Base-by-base conservation (phyloP, 31 red algal genomes). In the Endocladia muricata region DNA sequence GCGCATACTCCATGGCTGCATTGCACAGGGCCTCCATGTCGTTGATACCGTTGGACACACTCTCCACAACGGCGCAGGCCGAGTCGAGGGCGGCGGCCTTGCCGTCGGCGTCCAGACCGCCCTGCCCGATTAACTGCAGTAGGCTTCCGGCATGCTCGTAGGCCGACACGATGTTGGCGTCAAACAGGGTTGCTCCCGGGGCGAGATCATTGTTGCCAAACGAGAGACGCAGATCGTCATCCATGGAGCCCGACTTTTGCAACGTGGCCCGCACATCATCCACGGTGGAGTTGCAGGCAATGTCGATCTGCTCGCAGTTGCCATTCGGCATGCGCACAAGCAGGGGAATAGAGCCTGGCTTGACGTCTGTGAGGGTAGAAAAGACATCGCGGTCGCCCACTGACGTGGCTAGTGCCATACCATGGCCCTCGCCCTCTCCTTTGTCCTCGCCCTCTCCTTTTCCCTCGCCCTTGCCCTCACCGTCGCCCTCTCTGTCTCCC, bases 11-110 rank as follows among this genome's bases (percentile, higher is more conserved):
- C 3, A 39, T 55, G 9, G 86, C 86, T 11, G 71, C 77, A 9
- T 30, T 72, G 62, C 81, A 85, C 23, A 93, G 57, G 1, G 81
- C 81, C 37, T 84, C 82, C 89, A 93, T 93, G 43, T 84, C 76
- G 9, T 79, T 79, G 34, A 86, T 55, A 21, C 89, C 89, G 26
- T 85, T 85, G 3, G 74, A 81, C 3, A 85, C 48, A 26, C 42
- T 60, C 40, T 77, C 77, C 2, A 93, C 81, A 52, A 93, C 89
- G 28, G 89, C 89, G 76, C 59, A 76, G 2, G 76, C 89, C 7
- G 80, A 76, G 36, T 93, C 81, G 1, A 93, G 42, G 6, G 89
- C 89, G 41, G 81, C 81, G n/a, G 74, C 79, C 59, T 84, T 85
- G 22, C 54, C 60, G 23, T 65, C 74, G 4, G 76, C 6, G 61